Evolutionary conservation across 768 basidiomycete species (phyloP), one percentile per base, ranked within the genome.

Genomic region (Terana coerulea): DNA sequence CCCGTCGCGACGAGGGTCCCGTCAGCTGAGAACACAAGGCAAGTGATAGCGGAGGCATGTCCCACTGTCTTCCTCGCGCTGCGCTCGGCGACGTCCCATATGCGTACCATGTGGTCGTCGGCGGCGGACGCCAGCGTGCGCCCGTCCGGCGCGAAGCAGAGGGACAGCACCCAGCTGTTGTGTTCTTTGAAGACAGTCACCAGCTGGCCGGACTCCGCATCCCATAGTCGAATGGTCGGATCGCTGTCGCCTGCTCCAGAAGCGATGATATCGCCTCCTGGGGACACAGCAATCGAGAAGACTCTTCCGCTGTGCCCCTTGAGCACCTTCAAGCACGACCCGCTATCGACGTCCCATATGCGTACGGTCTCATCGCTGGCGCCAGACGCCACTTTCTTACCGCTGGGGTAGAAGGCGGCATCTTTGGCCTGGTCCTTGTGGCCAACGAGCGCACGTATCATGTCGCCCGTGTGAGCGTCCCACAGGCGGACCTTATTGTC

Each of bases 161-260:
- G 36, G 6, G 49, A 50, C 14, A 9, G 19, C 5, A 50, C 39
- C 19, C 28, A 15, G 49, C 28, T 28, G 10, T 15, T 40, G 37
- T 50, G 35, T n/a, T 31, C 47, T 34, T 36, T 21, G 9, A 50
- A 25, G 24, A 50, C 36, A 21, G 12, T 40, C n/a, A 33, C 6
- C 49, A 50, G 19, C 31, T 47, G 21, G 22, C 42, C 33, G 11
- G 41, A 42, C 33, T 29, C 9, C 3, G 49, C 34, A 25, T 59
- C 53, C 52, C 61, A 63, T 3, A 55, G 22, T 11, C 51, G 41
- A 6, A 59, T 53, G 6, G 49, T 49, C 7, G 35, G 55, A 19
- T 62, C 53, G 7, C 21, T 3, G 12, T 60, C 30, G 11, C 36
- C 55, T 8, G 44, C 52, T 10, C 53, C 61, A 2, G 62, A 42